Percentiles rank a stretch among this genome's conserved stretches.
Evolutionary conservation across 352 stramenopile genomes (phyloP).

Genomic region (Blastocystis sp.): DNA sequence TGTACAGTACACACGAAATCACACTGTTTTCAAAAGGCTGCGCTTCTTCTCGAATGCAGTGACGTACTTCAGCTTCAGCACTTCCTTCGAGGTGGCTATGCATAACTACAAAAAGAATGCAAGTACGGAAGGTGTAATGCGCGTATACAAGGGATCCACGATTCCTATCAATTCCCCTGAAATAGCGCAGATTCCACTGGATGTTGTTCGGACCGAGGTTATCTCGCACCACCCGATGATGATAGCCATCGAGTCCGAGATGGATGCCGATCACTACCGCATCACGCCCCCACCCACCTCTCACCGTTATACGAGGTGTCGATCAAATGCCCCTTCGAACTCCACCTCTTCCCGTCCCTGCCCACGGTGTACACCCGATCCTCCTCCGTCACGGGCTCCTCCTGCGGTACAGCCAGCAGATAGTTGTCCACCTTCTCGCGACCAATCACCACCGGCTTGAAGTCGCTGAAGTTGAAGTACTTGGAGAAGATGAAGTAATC

Average conservation of each 20-base stretch:
- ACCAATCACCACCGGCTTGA: constrained; percentile 42
- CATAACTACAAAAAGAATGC: not conserved
- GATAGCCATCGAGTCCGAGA: constrained; percentile 31
- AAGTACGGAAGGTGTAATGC: constrained; percentile 45
- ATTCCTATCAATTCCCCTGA: not conserved
- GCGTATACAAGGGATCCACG: constrained; percentile 29
- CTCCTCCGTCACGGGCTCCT: not conserved
- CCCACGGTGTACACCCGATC: constrained; percentile 3
- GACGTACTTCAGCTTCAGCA: not conserved
- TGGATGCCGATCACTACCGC: constrained; percentile 27
- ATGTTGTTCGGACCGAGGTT: not conserved
- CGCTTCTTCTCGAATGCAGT: not conserved
- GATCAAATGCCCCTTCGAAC: constrained; percentile 27
- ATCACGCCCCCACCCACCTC: not conserved
- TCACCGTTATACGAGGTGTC: constrained; percentile 19
- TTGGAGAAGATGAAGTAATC: constrained; percentile 64
- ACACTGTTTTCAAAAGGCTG: too few relatives aligned
- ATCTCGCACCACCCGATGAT: not conserved
- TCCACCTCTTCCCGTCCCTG: not conserved
- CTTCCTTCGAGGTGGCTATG: not conserved
- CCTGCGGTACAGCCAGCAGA: constrained; percentile 10
- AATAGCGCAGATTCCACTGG: constrained; percentile 32
- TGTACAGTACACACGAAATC: too few relatives aligned
- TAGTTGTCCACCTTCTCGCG: constrained; percentile 53
- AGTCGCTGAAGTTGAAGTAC: constrained; percentile 51